These are phyloP conservation scores for Microbotryum scabiosae DNA, from an alignment of 1,284 basidiomycete genomes.

Conservation along the genomic window DNA sequence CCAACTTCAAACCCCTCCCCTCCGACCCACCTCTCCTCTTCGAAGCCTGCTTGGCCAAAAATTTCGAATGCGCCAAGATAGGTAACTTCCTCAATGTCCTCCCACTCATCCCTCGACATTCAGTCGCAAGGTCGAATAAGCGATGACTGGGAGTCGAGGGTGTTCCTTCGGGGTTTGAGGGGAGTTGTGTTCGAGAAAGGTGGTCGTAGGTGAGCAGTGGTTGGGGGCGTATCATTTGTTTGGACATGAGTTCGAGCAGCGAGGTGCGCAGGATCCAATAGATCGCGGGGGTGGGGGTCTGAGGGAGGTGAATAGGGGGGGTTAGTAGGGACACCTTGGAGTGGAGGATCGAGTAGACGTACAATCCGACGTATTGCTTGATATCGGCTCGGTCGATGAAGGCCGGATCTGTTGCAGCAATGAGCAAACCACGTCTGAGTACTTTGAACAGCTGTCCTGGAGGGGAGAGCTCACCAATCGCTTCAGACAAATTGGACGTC, in stretches of 20 bases:
- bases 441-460: neutral
- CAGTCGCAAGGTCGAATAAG: slow-evolving; percentile 58
- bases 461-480: slow-evolving; percentile 60
- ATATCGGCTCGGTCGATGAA: slow-evolving; percentile 97
- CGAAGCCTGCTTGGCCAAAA: slow-evolving; percentile 49
- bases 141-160: slow-evolving; percentile 29
- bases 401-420: slow-evolving; percentile 59
- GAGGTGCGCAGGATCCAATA: slow-evolving; percentile 88
- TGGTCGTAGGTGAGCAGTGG: neutral
- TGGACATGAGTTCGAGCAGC: slow-evolving; percentile 66
- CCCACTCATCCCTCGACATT: slow-evolving; percentile 80
- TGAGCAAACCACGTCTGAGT: neutral
- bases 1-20: slow-evolving; percentile 45
- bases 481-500: slow-evolving; percentile 88
- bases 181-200: neutral
- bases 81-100: slow-evolving; percentile 80
- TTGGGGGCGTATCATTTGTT: slow-evolving; percentile 52
- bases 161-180: slow-evolving; percentile 41
- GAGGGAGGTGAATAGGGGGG: neutral
- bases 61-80: slow-evolving; percentile 77
- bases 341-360: neutral
- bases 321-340: neutral
- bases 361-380: slow-evolving; percentile 58
- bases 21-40: slow-evolving; percentile 58
- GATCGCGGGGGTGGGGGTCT: slow-evolving; percentile 53